phyloP scores from a whole-genome alignment of 768 basidiomycete genomes.

The Hortiboletus flavorubellus region DNA sequence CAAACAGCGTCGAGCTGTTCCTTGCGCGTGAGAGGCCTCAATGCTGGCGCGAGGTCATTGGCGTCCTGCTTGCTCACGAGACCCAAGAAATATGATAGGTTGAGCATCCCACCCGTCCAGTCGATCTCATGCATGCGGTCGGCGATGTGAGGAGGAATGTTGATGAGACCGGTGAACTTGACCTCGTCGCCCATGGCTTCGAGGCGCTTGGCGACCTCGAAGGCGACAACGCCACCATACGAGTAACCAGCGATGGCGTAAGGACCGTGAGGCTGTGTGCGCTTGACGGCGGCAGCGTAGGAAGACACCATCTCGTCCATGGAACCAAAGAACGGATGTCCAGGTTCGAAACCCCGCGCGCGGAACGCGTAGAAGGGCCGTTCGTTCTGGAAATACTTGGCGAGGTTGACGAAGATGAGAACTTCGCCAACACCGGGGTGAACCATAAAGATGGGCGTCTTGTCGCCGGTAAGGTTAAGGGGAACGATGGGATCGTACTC shows the following conservation, averaged over 20 bases:
- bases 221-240: slow-evolving; percentile 43
- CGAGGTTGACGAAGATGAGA: slow-evolving; percentile 41
- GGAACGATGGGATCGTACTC: slow-evolving; percentile 43
- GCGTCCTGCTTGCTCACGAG: slow-evolving; percentile 30
- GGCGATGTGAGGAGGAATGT: slow-evolving; percentile 41
- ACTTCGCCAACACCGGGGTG: slow-evolving; percentile 44
- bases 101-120: slow-evolving; percentile 40
- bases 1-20: slow-evolving; percentile 27
- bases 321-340: slow-evolving; percentile 33
- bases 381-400: slow-evolving; percentile 38
- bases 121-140: slow-evolving; percentile 41
- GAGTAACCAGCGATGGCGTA: slow-evolving; percentile 46
- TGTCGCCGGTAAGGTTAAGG: slow-evolving; percentile 35
- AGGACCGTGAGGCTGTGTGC: slow-evolving; percentile 35
- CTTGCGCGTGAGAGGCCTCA: slow-evolving; percentile 19
- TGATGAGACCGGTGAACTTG: slow-evolving; percentile 41
- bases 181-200: slow-evolving; percentile 35
- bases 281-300: slow-evolving; percentile 36
- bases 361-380: slow-evolving; percentile 45
- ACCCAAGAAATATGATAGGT: slow-evolving; percentile 40
- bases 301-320: slow-evolving; percentile 40
- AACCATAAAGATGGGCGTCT: slow-evolving; percentile 42
- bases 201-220: slow-evolving; percentile 40
- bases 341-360: slow-evolving; percentile 41
- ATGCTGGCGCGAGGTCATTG: slow-evolving; percentile 15